Percentiles rank a stretch among this genome's conserved stretches.
Conservation (phyloP, 805 yeast genomes). For the Torulaspora franciscae region DNA sequence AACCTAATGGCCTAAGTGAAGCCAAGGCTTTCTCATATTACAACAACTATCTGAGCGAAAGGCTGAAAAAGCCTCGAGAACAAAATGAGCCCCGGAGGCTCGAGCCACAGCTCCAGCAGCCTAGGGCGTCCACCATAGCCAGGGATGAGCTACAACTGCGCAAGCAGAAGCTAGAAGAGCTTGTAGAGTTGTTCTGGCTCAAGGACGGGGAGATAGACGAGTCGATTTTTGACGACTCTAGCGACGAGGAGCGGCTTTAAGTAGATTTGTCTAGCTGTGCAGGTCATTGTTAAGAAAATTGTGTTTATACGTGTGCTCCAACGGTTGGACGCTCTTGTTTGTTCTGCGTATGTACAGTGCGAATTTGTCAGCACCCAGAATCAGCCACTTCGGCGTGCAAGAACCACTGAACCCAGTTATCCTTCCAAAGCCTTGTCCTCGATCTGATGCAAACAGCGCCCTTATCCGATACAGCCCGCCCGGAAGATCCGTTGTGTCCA, state of each 20-base stretch:
- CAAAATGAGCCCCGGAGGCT: background rate
- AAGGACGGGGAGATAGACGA: constrained; percentile 24
- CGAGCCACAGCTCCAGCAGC: background rate
- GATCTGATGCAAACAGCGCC: too few species aligned
- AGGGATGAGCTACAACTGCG: background rate
- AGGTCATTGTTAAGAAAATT: background rate
- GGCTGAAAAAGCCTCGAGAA: background rate
- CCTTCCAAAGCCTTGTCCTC: too few species aligned
- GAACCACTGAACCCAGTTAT: too few species aligned
- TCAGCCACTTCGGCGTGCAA: too few species aligned
- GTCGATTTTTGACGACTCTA: constrained; percentile 31
- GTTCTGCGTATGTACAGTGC: background rate
- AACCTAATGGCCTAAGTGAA: background rate
- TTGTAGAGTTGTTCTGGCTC: constrained; percentile 28
- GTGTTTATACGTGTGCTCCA: background rate
- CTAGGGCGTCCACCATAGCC: background rate
- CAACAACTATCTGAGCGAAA: constrained; percentile 18
- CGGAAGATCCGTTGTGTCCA: too few species aligned
- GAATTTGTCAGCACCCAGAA: too few species aligned
- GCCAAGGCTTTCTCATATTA: constrained; percentile 13
- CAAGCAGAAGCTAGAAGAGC: constrained; percentile 13
- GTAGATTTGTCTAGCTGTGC: background rate
- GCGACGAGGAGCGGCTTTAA: constrained; percentile 27
- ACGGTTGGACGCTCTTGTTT: background rate
- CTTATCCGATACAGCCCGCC: too few species aligned